Evolutionary conservation across 2,329 filamentous ascomycete species (phyloP), one percentile per base, ranked within the genome.

Genomic region (Pseudopyrenochaeta lycopersici): DNA sequence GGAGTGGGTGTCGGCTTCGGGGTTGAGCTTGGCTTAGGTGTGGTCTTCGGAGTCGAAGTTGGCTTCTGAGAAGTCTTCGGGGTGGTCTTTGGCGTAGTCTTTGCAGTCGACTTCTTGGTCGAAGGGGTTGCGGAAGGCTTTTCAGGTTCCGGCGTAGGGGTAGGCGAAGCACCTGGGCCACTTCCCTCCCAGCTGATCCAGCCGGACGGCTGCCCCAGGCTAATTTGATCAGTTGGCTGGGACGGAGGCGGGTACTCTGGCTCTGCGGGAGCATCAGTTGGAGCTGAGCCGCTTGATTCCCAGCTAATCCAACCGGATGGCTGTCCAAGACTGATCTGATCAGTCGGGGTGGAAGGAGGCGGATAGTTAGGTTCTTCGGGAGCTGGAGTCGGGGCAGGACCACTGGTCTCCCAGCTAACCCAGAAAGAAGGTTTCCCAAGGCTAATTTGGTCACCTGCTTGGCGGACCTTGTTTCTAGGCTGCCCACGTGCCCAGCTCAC

Each of bases 371-470:
- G 45, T 10, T 39, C 17, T 21, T 45, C 41, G 6, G 48, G 48
- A 15, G 20, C 18, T 38, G 44, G 44, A 6, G 41, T 51, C 11
- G 47, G 20, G n/a, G 47, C 39, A 27, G 53, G 40, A 23, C 27
- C 14, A 14, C 46, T 43, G 17, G 47, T 36, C 23, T 59, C 53
- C 59, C 59, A 59, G 14, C 46, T 54, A 20, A 63, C 35, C 20
- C 56, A 56, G 31, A 39, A 50, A 18, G 54, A 58, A 12, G 59
- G 59, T 11, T 47, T 54, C 3, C 46, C 45, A 11, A 62, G 51
- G 35, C 49, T 56, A 20, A 62, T 62, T 15, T 54, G 42, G 27
- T 58, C 46, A 31, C 23, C 23, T 9, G 23, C 23, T 27, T 27
- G 4, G 23, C 23, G 23, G n/a, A 27, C 9, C 4, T 27, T 32